These are phyloP conservation scores for Beauveria bassiana DNA, from an alignment of 2,329 filamentous ascomycete species.

Conservation along the genomic window DNA sequence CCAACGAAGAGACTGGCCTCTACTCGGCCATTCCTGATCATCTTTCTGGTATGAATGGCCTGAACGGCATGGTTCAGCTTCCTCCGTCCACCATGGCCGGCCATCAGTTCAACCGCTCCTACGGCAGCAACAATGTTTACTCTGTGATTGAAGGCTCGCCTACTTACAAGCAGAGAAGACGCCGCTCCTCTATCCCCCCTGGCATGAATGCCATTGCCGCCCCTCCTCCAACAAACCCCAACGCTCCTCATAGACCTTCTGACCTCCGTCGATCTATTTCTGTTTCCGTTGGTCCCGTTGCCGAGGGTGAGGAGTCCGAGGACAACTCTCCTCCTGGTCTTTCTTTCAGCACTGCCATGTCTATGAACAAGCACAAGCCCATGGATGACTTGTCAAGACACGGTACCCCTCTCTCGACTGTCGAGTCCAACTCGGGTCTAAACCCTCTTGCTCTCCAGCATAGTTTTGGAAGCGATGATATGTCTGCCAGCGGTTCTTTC, in stretches of 20 bases:
- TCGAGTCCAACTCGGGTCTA: conserved; percentile 74
- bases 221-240: conserved; percentile 52
- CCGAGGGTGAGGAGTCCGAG: conserved; percentile 70
- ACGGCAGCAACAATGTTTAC: conserved; percentile 72
- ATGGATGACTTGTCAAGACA: conserved; percentile 74
- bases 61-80: conserved; percentile 86
- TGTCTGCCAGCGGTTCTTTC: conserved; percentile 6
- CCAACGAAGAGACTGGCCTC: conserved; percentile 92
- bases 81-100: conserved; percentile 78
- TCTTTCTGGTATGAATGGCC: conserved; percentile 59
- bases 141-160: conserved; percentile 96
- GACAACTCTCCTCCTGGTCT: conserved; percentile 74
- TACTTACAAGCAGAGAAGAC: conserved; percentile 94
- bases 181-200: conserved; percentile 86
- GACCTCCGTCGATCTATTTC: conserved; percentile 89
- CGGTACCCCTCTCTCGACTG: conserved; percentile 77
- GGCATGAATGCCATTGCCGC: conserved; percentile 62
- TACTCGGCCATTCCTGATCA: conserved; percentile 94
- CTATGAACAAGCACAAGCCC: conserved; percentile 59
- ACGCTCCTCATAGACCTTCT: conserved; percentile 66
- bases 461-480: conserved; percentile 43
- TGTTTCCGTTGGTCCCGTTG: conserved; percentile 71
- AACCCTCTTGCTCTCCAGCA: conserved; percentile 65
- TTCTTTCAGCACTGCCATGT: conserved; percentile 62
- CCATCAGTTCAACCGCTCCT: conserved; percentile 69